A percentile compares a stretch with the other conserved stretches of the same genome.
These are phyloP conservation scores for Cercospora sp. DNA, from an alignment of 2,329 filamentous ascomycete species.

Conservation along the genomic window DNA sequence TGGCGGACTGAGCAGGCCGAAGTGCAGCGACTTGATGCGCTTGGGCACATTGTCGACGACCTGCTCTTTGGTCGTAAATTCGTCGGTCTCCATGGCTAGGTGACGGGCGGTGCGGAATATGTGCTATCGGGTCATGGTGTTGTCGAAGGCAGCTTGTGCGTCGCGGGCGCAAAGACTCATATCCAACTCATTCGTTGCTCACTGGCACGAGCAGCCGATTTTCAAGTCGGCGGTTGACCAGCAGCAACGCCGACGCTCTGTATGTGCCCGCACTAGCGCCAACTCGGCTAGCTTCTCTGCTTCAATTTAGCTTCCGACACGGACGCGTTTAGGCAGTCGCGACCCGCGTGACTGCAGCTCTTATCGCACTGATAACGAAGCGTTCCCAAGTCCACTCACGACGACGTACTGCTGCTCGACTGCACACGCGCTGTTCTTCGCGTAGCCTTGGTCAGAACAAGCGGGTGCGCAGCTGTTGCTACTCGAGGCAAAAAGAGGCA, in stretches of 20 bases:
- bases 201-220: background rate
- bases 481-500: background rate
- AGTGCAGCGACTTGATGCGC: slow-evolving; percentile 89
- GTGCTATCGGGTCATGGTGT: slow-evolving; percentile 20
- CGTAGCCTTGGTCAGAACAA: background rate
- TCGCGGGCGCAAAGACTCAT: slow-evolving; percentile 11
- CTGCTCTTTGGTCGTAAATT: slow-evolving; percentile 67
- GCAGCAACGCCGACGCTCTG: background rate
- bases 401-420: background rate
- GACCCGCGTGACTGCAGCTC: slow-evolving; percentile 11
- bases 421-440: background rate
- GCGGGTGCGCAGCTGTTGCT: background rate
- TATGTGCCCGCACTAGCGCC: background rate
- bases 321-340: slow-evolving; percentile 7
- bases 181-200: background rate
- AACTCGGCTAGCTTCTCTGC: background rate
- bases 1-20: slow-evolving; percentile 82
- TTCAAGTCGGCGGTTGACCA: slow-evolving; percentile 5
- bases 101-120: background rate
- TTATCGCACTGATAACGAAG: slow-evolving; percentile 2
- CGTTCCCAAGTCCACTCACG: background rate
- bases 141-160: slow-evolving; percentile 5
- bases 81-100: slow-evolving; percentile 23
- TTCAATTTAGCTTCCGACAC: background rate
- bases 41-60: slow-evolving; percentile 86